Evolutionary conservation across 441 rosid genomes (phyloP), one percentile per base, ranked within the genome.

Genomic region (Geranium incanum): DNA sequence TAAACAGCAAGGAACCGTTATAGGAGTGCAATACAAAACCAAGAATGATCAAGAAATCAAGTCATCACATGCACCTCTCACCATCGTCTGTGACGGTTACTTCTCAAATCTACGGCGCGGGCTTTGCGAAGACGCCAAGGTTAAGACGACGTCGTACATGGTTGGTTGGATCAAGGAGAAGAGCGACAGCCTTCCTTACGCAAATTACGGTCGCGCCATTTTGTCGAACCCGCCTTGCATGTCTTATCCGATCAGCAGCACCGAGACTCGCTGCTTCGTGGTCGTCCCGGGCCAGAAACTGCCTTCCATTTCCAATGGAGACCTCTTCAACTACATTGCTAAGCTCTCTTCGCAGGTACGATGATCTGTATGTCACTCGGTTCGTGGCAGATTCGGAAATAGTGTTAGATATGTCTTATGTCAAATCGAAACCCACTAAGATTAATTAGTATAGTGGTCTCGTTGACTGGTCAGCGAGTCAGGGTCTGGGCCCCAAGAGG

Each of bases 201-300:
- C 50, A 3, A 71, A 75, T 48, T 75, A 75, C 6, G 75, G 75
- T 1, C 75, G 66, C 3, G 71, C 71, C 63, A 71, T 75, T 15
- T 67, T 70, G 45, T 74, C 78, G 3, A 68, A 75, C 48, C 78
- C 78, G 0, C 75, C 78, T 1, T 57, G 67, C 69, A 63, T 75
- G 0, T 75, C 71, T 39, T 75, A 75, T 16, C 72, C 74, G 0
- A 71, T 75, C 64, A 37, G 78, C 68, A 67, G 74, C 60, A 67
- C 16, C 11, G 75, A 75, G 75, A 9, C 67, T 9, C 71, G 78
- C 57, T 75, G 75, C 41, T 68, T 71, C 71, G 78, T 75, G 13
- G 71, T 70, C 60, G 75, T 71, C 36, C 78, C 75, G 0, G 75
- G 78, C 28, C 75, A 71, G 74, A 76, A 71, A 64, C 39, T 76